Evolutionary conservation across 257 asterid species (phyloP).

Genomic region (Nemophila menziesii): DNA sequence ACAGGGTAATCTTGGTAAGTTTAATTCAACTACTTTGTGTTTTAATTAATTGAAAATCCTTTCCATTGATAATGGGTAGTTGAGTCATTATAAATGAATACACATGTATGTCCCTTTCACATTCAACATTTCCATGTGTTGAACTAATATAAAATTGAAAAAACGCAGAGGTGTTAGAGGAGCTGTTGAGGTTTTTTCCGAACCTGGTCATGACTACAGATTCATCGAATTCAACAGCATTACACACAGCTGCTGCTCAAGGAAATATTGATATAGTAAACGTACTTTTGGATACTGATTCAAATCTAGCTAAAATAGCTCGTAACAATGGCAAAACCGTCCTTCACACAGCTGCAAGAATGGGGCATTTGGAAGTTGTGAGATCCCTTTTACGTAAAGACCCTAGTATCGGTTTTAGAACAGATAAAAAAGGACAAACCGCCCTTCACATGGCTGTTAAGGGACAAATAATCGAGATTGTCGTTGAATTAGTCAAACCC

Average conservation of each 20-base stretch:
- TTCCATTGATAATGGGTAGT: too few species aligned
- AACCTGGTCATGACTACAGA: constrained; percentile 84
- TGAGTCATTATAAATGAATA: too few species aligned
- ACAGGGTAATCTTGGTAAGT: constrained; percentile 79
- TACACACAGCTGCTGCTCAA: constrained; percentile 96
- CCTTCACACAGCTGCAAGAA: constrained; percentile 89
- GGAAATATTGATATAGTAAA: constrained; percentile 67
- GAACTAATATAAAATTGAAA: constrained; percentile 1
- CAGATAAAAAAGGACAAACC: constrained; percentile 84
- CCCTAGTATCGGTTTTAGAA: constrained; percentile 60
- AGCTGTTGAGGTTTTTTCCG: constrained; percentile 53
- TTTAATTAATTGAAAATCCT: too few species aligned
- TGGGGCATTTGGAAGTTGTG: constrained; percentile 91
- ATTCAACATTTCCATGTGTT: too few species aligned
- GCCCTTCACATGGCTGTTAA: constrained; percentile 95
- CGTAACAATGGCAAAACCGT: constrained; percentile 87
- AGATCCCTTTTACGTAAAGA: constrained; percentile 60
- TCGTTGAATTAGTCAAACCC: constrained; percentile 71
- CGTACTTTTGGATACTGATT: constrained; percentile 64
- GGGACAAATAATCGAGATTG: constrained; percentile 74
- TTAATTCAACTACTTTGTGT: too few species aligned
- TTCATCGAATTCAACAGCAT: constrained; percentile 66
- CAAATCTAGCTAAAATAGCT: constrained; percentile 75
- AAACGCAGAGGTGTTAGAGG: constrained; percentile 68
- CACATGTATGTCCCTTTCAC: too few species aligned